Evolutionary conservation across 129 eudicot genomes (phyloP).

Genomic region (sunflower (Helianthus annuus)): DNA sequence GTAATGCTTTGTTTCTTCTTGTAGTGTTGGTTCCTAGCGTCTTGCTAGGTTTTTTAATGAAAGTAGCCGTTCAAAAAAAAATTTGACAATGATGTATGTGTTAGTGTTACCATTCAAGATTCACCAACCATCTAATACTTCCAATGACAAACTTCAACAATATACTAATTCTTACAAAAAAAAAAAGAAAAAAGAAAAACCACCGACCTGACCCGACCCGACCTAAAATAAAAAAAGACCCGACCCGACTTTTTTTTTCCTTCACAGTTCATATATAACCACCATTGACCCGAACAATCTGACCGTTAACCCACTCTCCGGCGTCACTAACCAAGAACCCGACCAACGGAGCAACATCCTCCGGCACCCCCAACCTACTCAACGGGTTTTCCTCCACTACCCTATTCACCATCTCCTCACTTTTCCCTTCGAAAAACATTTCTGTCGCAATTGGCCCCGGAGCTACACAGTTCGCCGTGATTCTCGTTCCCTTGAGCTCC

Average conservation of each 20-base stretch:
- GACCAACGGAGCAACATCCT: conserved; percentile 51
- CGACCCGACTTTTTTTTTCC: background rate
- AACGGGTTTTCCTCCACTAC: conserved; percentile 41
- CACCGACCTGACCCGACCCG: background rate
- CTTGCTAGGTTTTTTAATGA: no score
- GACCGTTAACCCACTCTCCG: conserved; percentile 69
- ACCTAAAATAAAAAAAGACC: background rate
- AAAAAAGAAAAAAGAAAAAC: no score
- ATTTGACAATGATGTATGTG: no score
- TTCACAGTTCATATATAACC: conserved; percentile 39
- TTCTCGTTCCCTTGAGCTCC: conserved; percentile 63
- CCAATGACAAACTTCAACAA: no score
- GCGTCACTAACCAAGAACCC: conserved; percentile 57
- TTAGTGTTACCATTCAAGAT: no score
- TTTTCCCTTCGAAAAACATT: conserved; percentile 46
- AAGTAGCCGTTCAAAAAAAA: no score
- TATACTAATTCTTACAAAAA: no score
- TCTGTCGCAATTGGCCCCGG: conserved; percentile 70
- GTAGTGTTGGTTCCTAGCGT: no score
- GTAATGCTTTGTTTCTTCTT: no score
- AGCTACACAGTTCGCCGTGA: conserved; percentile 65
- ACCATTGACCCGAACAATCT: conserved; percentile 55
- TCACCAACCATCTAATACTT: no score
- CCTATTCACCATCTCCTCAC: conserved; percentile 44
- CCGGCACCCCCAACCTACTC: conserved; percentile 48